Conservation (phyloP, 352 stramenopile species). For the Pythium dissimile region DNA sequence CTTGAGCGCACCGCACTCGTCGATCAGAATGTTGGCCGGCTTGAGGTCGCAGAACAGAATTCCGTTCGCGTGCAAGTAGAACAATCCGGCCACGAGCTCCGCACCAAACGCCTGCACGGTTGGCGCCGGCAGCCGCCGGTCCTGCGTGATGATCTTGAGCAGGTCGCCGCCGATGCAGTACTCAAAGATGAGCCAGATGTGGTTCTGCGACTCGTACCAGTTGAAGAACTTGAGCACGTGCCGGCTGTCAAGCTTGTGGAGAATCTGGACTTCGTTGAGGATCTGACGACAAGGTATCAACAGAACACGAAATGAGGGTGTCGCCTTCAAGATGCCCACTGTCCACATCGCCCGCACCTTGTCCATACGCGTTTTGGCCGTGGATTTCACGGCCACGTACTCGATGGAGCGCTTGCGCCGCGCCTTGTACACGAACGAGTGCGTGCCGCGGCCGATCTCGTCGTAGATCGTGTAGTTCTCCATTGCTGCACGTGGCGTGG, state of each 20-base stretch:
- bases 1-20: conserved; percentile 92
- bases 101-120: conserved; percentile 65
- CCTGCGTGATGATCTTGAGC: conserved; percentile 88
- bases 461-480: conserved; percentile 96
- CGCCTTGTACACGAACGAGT: conserved; percentile 92
- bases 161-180: conserved; percentile 91
- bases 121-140: conserved; percentile 76
- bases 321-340: too few relatives aligned
- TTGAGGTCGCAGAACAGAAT: conserved; percentile 92
- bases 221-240: conserved; percentile 92
- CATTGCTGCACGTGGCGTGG: too few relatives aligned
- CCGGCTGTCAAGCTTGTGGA: conserved; percentile 83
- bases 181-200: conserved; percentile 95
- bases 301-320: too few relatives aligned
- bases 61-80: conserved; percentile 87
- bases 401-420: conserved; percentile 90
- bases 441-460: conserved; percentile 88
- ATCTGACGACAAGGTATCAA: conserved; percentile 46
- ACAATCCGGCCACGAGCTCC: conserved; percentile 72
- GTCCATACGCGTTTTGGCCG: conserved; percentile 89
- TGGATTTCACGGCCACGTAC: conserved; percentile 93
- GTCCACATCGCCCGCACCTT: conserved; percentile 67
- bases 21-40: conserved; percentile 89
- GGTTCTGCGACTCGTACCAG: conserved; percentile 95
- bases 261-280: conserved; percentile 84